phyloP scores from a whole-genome alignment of 1,284 basidiomycete genomes.

The Marasmius sp. region DNA sequence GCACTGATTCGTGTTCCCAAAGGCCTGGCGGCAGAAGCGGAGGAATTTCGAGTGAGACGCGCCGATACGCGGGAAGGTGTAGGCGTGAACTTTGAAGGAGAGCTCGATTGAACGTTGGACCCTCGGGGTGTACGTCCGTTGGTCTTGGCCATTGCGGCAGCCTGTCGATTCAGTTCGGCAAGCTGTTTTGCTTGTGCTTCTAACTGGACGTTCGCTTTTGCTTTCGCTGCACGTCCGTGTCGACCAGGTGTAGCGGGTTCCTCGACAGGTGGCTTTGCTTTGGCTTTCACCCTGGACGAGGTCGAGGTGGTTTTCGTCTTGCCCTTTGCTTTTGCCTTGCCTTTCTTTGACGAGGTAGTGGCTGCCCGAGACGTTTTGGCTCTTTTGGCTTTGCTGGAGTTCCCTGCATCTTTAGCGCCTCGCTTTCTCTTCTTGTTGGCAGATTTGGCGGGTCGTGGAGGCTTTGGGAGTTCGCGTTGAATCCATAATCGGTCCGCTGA shows the following conservation, averaged over 20 bases:
- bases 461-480: conserved; percentile 66
- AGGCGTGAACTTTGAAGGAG: background rate
- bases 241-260: conserved; percentile 28
- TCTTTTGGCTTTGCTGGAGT: conserved; percentile 18
- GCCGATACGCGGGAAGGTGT: background rate
- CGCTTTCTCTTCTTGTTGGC: conserved; percentile 55
- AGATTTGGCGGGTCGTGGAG: conserved; percentile 31
- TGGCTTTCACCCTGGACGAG: background rate
- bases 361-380: conserved; percentile 15
- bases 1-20: conserved; percentile 67
- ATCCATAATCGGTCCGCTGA: conserved; percentile 84
- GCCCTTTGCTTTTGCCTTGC: conserved; percentile 10
- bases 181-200: conserved; percentile 69
- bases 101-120: background rate
- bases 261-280: conserved; percentile 1
- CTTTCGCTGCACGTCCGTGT: conserved; percentile 62
- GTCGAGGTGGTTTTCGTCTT: conserved; percentile 1
- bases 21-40: conserved; percentile 27
- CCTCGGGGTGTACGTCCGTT: background rate
- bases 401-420: conserved; percentile 24
- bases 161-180: conserved; percentile 58
- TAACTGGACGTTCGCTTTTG: conserved; percentile 66
- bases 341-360: conserved; percentile 20
- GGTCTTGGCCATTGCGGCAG: conserved; percentile 22
- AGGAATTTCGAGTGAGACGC: background rate